Evolutionary conservation across 1,139 yeast species (phyloP), one percentile per base, ranked within the genome.

Genomic region (Kodamaea sp.): DNA sequence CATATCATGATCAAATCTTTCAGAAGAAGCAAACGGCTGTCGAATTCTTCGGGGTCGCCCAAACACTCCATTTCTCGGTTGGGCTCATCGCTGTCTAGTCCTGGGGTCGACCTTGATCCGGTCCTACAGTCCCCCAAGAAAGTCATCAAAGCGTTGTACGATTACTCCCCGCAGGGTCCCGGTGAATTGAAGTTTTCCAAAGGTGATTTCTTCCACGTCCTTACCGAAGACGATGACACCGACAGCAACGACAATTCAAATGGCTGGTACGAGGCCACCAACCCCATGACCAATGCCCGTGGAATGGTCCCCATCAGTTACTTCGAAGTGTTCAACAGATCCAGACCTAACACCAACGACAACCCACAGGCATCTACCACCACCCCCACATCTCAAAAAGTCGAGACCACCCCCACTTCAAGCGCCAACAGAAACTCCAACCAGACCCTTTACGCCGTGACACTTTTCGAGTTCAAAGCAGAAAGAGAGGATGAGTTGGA

Each of bases 161-260:
- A 82, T 51, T 89, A 90, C 57, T 68, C 67, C 27, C 85, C 96
- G 1, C 92, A 83, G 49, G 84, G 87, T 8, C 82, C 89, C 1
- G 90, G 88, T 19, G 97, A 90, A 56, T 70, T 92, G 28, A 73
- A 78, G 28, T 92, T 90, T 55, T 53, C 59, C 33, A 79, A 81
- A 49, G 97, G 97, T 20, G 97, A 90, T 54, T 89, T 89, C 54
- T 87, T 90, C 59, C 90, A 88, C 53, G 94, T 92, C 5, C 66
- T 81, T 15, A 73, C 76, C 31, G 77, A 76, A 40, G 84, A 80
- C 46, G 68, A 73, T 30, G 79, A 75, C 37, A 52, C 50, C 19
- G 48, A 45, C 21, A 55, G 55, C 29, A 53, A 49, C 26, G 62
- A 58, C 32, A 64, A 57, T 41, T 55, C 55, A 20, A 64, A 73